Base-by-base conservation (phyloP, 2,329 filamentous ascomycete species). In the Lachnellula suecica region DNA sequence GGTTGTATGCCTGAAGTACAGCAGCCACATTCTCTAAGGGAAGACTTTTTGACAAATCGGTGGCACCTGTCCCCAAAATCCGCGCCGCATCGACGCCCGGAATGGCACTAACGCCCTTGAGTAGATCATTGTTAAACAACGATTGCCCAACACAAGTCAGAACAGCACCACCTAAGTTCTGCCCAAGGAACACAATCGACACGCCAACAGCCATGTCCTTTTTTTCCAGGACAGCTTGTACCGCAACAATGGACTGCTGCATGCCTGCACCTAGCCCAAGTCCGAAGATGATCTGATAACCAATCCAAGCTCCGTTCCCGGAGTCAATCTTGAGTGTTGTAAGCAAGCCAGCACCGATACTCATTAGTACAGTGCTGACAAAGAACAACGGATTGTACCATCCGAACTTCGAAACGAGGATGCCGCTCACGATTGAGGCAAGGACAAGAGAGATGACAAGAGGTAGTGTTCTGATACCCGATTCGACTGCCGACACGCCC, bases 1-100 rank as follows among this genome's bases (percentile, higher is more conserved):
- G 66, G 63, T 88, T 89, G 70, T 90, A 90, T 0, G 75, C 79
- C 0, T 60, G 41, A 8, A 81, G 68, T 23, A 82, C 78, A 2
- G 68, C 68, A 2, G 61, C 51, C 2, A 81, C 63, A 53, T 69
- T 73, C 45, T 75, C 52, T 0, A 58, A 35, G 0, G 71, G 66
- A 37, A 84, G 72, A 15, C 68, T 65, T 0, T 69, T 61, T 57
- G 75, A 73, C 20, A 85, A 64, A 49, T 74, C 72, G 0, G 79
- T 82, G 2, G 78, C 77, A 40, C 79, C 79, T 5, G 71, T 70
- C 1, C 52, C 58, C 25, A 51, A 9, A 41, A 60, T 57, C 19
- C 38, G 35, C 20, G 46, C n/a, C 8, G 51, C 19, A 42, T 29
- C 47, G 34, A 57, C 40, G 19, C 49, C 52, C 4, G 56, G 20